phyloP scores from a whole-genome alignment of 2,329 filamentous ascomycete genomes.

The Hirsutella minnesotensis region DNA sequence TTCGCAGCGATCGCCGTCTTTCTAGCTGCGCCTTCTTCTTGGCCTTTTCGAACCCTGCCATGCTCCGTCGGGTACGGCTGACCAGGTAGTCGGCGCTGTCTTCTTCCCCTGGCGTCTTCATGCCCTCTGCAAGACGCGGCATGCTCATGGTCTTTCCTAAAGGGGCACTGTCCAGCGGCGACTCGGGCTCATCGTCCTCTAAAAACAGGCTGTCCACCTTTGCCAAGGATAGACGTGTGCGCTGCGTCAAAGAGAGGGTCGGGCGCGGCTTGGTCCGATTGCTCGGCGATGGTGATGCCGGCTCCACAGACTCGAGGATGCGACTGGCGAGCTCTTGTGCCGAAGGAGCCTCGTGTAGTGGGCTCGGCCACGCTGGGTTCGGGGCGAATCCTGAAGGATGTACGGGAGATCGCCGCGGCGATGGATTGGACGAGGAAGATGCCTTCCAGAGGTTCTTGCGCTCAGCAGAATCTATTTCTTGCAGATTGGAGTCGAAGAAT shows the following conservation, averaged over 20 bases:
- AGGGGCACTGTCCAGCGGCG: conserved; percentile 8
- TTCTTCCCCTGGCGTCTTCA: background rate
- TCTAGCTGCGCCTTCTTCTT: conserved; percentile 49
- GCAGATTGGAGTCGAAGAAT: conserved; percentile 1
- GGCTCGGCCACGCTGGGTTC: background rate
- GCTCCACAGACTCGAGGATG: conserved; percentile 42
- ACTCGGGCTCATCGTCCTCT: conserved; percentile 17
- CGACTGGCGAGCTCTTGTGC: conserved; percentile 42
- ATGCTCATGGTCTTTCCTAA: background rate
- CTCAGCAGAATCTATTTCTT: background rate
- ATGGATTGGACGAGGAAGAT: background rate
- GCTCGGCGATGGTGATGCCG: conserved; percentile 43
- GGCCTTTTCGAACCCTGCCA: conserved; percentile 50
- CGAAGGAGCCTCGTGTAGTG: conserved; percentile 18
- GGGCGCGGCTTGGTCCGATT: conserved; percentile 38
- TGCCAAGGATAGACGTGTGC: conserved; percentile 73
- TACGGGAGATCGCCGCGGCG: background rate
- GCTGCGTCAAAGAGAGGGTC: conserved; percentile 57
- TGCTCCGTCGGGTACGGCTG: conserved; percentile 46
- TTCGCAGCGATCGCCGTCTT: conserved; percentile 36
- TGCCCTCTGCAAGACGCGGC: background rate
- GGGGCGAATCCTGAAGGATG: background rate
- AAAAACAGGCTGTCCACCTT: conserved; percentile 33
- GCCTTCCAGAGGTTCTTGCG: background rate
- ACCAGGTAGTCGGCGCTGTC: conserved; percentile 36